A percentile compares a stretch with the other conserved stretches of the same genome.
Evolutionary conservation across 2,329 filamentous ascomycete species (phyloP).

Genomic region (Thelonectria olida): DNA sequence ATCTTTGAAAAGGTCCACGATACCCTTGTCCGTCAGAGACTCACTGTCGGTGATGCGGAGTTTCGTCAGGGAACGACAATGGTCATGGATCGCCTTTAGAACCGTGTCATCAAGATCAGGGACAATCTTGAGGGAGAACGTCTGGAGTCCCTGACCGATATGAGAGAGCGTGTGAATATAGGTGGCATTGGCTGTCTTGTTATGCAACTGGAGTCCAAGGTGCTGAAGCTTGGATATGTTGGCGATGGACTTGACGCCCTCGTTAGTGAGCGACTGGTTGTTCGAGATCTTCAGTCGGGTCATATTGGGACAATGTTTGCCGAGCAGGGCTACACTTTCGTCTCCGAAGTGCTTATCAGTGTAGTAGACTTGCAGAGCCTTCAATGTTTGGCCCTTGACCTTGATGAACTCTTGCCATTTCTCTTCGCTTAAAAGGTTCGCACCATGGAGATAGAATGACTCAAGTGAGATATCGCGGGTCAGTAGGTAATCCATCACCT

Average conservation of each 20-base stretch:
- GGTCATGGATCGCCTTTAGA: slow-evolving; percentile 74
- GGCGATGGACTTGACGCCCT: slow-evolving; percentile 72
- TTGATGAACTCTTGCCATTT: slow-evolving; percentile 78
- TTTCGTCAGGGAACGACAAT: slow-evolving; percentile 76
- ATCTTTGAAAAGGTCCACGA: slow-evolving; percentile 74
- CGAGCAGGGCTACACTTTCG: slow-evolving; percentile 70
- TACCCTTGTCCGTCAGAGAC: slow-evolving; percentile 78
- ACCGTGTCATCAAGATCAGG: slow-evolving; percentile 73
- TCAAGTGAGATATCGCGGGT: slow-evolving; percentile 75
- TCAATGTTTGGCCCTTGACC: slow-evolving; percentile 71
- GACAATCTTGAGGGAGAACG: slow-evolving; percentile 80
- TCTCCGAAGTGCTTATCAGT: slow-evolving; percentile 86
- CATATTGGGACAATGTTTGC: slow-evolving; percentile 72
- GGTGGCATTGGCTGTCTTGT: slow-evolving; percentile 62
- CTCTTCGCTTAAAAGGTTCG: slow-evolving; percentile 81
- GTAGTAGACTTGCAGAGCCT: slow-evolving; percentile 80
- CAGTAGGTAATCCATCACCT: slow-evolving; percentile 81
- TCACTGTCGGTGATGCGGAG: slow-evolving; percentile 84
- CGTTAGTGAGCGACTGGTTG: slow-evolving; percentile 77
- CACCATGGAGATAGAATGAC: slow-evolving; percentile 80
- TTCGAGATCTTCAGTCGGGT: slow-evolving; percentile 81
- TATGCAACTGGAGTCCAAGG: slow-evolving; percentile 75
- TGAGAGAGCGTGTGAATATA: slow-evolving; percentile 69
- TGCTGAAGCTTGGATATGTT: slow-evolving; percentile 73
- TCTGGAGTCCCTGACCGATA: slow-evolving; percentile 74